Base-by-base conservation (phyloP, 176 grass and related monocot species). In the Carex pumila region DNA sequence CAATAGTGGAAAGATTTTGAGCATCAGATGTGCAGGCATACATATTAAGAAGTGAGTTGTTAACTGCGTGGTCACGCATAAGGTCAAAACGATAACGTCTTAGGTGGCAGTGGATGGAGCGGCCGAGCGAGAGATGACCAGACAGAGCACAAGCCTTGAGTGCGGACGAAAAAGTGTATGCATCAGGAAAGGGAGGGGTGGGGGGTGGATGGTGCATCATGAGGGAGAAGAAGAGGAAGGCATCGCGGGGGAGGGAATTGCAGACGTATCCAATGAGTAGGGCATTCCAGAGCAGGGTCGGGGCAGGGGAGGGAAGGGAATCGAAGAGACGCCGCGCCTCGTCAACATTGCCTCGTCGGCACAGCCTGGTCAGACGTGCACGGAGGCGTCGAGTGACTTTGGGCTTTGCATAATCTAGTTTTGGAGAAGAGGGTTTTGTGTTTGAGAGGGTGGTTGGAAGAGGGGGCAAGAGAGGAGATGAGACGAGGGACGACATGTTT, bases 41-140 rank as follows among this genome's bases (percentile, higher is more conserved):
- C 86, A 98, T 87, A 86, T 93, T 98, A 84, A 98, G 95, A 53
- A 98, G 92, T 6, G 92, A 98, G 83, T 98, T 98, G 84, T 83
- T 89, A 75, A 98, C 89, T 41, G 95, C 85, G 19, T 57, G 83
- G 34, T 92, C 88, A 31, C 82, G 88, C 49, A 86, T 69, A 78
- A 90, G 92, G 7, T 79, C 5, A 12, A 57, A 66, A 45, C 66
- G 84, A 12, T 68, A 76, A 79, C 91, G 92, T 79, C 93, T 81
- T 63, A 93, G 65, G 68, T 93, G 89, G 76, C 86, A 88, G 85
- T 95, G 95, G 54, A 98, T 88, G 45, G 95, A 95, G 47, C 55
- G 88, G 61, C 95, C 95, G 39, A 90, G 91, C 54, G 66, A 83
- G 53, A 95, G 87, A 81, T 89, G 86, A 21, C 89, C 59, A 70